Conservation (phyloP, 768 basidiomycete species). For the Tricholoma sp. region DNA sequence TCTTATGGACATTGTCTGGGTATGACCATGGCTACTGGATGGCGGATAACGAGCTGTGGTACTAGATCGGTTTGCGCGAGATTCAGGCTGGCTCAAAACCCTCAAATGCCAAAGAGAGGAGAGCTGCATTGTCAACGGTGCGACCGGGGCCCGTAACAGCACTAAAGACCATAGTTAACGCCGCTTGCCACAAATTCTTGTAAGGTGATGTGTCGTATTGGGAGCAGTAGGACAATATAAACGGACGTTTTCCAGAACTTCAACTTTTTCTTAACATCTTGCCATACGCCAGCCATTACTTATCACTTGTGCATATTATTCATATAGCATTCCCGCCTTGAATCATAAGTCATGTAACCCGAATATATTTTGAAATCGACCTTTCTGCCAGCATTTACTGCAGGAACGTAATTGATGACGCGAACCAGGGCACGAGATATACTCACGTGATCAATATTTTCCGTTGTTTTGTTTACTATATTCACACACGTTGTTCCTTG, state of each 20-base stretch:
- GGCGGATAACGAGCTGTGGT: slow-evolving; percentile 3
- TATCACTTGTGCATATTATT: too few relatives aligned
- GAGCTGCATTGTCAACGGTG: not conserved
- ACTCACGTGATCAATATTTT: too few relatives aligned
- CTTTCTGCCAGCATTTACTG: too few relatives aligned
- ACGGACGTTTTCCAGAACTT: not conserved
- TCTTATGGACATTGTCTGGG: not conserved
- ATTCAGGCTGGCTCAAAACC: not conserved
- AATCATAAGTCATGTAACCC: too few relatives aligned
- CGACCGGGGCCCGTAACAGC: not conserved
- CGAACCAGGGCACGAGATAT: too few relatives aligned
- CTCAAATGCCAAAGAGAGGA: not conserved
- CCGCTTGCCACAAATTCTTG: not conserved
- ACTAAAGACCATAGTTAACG: not conserved
- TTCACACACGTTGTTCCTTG: too few relatives aligned
- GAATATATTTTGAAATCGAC: too few relatives aligned
- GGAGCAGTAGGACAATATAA: not conserved
- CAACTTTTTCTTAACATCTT: too few relatives aligned
- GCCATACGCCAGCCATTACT: not conserved
- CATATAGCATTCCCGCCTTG: too few relatives aligned
- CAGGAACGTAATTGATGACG: too few relatives aligned
- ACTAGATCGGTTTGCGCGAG: not conserved
- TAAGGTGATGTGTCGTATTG: not conserved
- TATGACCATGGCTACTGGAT: slow-evolving; percentile 5
- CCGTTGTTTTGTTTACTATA: too few relatives aligned